These are phyloP conservation scores for Boletus insuetus DNA, from an alignment of 768 basidiomycete genomes.

Conservation along the genomic window DNA sequence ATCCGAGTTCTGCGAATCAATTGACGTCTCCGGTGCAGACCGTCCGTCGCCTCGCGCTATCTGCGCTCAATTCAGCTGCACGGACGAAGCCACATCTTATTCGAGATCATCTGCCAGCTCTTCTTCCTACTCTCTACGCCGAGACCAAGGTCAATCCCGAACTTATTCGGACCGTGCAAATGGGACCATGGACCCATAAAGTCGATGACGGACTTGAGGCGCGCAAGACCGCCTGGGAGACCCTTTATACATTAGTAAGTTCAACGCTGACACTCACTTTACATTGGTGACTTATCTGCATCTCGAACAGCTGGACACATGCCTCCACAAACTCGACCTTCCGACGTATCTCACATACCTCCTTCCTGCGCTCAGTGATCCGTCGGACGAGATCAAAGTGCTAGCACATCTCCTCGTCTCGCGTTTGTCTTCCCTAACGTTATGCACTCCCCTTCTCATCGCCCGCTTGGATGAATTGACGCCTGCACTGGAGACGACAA, in stretches of 20 bases:
- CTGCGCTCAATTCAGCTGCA: conserved; percentile 90
- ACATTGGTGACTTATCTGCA: not conserved
- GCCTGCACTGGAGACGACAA: conserved; percentile 79
- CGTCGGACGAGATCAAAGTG: conserved; percentile 96
- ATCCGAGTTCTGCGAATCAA: not conserved
- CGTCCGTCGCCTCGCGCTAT: conserved; percentile 86
- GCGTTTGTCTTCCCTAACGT: conserved; percentile 77
- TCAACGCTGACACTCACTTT: not conserved
- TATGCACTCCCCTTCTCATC: conserved; percentile 28
- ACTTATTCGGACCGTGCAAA: conserved; percentile 87
- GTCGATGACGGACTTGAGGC: conserved; percentile 97
- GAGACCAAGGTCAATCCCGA: conserved; percentile 79
- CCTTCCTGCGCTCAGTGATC: conserved; percentile 79
- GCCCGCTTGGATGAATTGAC: conserved; percentile 84
- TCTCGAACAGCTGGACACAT: conserved; percentile 75
- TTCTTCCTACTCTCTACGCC: conserved; percentile 81
- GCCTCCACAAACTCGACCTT: conserved; percentile 82
- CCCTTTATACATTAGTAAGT: conserved; percentile 89
- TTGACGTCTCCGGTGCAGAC: conserved; percentile 46
- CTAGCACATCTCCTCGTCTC: conserved; percentile 94
- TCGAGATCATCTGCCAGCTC: conserved; percentile 70
- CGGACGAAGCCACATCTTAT: conserved; percentile 93
- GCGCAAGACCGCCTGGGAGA: conserved; percentile 96
- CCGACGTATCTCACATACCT: conserved; percentile 81
- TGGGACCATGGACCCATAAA: conserved; percentile 97